phyloP scores from a whole-genome alignment of 768 basidiomycete species.

The Fomitopsis serialis region DNA sequence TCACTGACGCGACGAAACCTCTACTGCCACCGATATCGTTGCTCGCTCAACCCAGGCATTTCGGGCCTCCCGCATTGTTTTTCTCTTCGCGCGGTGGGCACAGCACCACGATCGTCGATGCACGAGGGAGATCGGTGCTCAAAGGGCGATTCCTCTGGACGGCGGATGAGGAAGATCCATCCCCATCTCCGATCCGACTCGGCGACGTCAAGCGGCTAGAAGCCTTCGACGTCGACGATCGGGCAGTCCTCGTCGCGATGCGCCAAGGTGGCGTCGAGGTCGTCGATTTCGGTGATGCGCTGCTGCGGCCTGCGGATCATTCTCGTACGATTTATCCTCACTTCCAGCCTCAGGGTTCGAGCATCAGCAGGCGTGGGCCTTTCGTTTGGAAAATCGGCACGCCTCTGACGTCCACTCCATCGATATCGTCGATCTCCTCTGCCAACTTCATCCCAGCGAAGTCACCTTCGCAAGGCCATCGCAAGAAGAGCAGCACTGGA shows the following conservation, averaged over 20 bases:
- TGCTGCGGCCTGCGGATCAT: slow-evolving; percentile 75
- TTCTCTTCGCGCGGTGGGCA: slow-evolving; percentile 87
- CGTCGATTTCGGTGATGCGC: slow-evolving; percentile 73
- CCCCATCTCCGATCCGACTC: slow-evolving; percentile 44
- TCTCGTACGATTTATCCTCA: slow-evolving; percentile 70
- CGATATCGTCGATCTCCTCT: slow-evolving; percentile 20
- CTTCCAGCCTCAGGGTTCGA: slow-evolving; percentile 56
- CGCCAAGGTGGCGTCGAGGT: slow-evolving; percentile 83
- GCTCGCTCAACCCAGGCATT: slow-evolving; percentile 72
- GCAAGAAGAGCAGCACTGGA: slow-evolving; percentile 46
- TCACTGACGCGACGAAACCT: slow-evolving; percentile 42
- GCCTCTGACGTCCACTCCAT: slow-evolving; percentile 45
- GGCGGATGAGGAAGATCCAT: slow-evolving; percentile 49
- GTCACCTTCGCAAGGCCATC: slow-evolving; percentile 31
- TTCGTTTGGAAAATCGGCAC: slow-evolving; percentile 84
- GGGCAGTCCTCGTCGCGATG: slow-evolving; percentile 79
- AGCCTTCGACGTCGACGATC: slow-evolving; percentile 71
- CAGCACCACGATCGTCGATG: slow-evolving; percentile 83
- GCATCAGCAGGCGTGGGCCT: slow-evolving; percentile 62
- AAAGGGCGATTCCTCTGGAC: slow-evolving; percentile 82
- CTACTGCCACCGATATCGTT: slow-evolving; percentile 71
- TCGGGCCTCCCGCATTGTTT: slow-evolving; percentile 83
- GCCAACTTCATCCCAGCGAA: slow-evolving; percentile 19
- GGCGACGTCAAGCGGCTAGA: slow-evolving; percentile 83
- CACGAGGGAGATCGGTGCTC: slow-evolving; percentile 78